phyloP scores from a whole-genome alignment of 768 basidiomycete genomes.

The Scleroderma bovista region DNA sequence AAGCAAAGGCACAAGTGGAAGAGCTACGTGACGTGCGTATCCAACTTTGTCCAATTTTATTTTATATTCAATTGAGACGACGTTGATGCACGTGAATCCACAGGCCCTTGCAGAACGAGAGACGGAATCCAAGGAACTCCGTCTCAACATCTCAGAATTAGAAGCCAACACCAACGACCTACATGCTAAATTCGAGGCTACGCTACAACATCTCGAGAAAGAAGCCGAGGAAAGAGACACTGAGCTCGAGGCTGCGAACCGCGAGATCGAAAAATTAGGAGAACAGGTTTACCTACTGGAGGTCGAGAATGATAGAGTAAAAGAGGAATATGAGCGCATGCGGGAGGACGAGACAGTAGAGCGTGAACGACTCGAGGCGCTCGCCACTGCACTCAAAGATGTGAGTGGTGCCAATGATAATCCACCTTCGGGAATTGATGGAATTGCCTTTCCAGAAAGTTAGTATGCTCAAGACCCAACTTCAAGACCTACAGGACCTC shows the following conservation, averaged over 20 bases:
- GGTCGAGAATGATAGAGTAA: conserved; percentile 74
- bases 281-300: conserved; percentile 81
- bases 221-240: conserved; percentile 77
- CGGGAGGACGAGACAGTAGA: conserved; percentile 75
- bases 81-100: neutral
- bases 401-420: conserved; percentile 32
- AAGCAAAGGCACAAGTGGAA: conserved; percentile 70
- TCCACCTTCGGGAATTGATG: neutral
- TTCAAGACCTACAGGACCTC: conserved; percentile 57
- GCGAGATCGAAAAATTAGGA: conserved; percentile 75
- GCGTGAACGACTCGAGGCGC: conserved; percentile 57
- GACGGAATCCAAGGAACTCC: conserved; percentile 68
- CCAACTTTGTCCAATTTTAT: neutral
- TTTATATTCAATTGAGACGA: neutral
- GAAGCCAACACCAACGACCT: conserved; percentile 68
- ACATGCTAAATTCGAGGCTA: conserved; percentile 68
- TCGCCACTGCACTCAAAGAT: conserved; percentile 76
- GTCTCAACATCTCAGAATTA: conserved; percentile 67
- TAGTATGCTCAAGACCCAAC: conserved; percentile 51
- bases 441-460: conserved; percentile 52
- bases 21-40: conserved; percentile 66
- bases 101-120: conserved; percentile 78
- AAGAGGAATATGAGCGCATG: conserved; percentile 61
- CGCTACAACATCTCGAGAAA: conserved; percentile 68
- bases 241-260: conserved; percentile 66